A percentile compares a stretch with the other conserved stretches of the same genome.
phyloP scores from a whole-genome alignment of 306 rosid genomes.

The Leucaena leucocephala region DNA sequence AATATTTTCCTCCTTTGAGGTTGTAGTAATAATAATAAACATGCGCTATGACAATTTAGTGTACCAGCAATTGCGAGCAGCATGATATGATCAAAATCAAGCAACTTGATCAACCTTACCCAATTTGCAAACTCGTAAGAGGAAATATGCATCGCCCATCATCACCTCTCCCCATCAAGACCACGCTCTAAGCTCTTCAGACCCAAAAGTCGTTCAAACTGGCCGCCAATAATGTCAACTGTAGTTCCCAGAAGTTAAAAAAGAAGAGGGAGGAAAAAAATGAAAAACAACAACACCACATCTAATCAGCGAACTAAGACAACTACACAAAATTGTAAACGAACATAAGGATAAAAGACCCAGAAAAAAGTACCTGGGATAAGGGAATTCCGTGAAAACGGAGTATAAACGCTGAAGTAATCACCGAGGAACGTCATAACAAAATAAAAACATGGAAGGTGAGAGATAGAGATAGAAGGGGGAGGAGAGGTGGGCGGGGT shows the following conservation, averaged over 20 bases:
- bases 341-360: neutral
- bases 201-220: slow-evolving; percentile 31
- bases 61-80: neutral
- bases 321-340: slow-evolving; percentile 5
- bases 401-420: slow-evolving; percentile 33
- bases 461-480: neutral
- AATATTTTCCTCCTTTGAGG: neutral
- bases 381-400: slow-evolving; percentile 46
- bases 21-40: neutral
- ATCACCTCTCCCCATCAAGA: slow-evolving; percentile 66
- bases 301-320: slow-evolving; percentile 5
- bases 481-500: too few relatives aligned
- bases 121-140: slow-evolving; percentile 83
- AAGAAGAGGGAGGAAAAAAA: neutral
- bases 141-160: slow-evolving; percentile 65
- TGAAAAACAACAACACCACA: neutral
- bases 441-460: neutral
- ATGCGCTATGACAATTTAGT: neutral
- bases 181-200: slow-evolving; percentile 18
- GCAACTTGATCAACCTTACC: slow-evolving; percentile 47
- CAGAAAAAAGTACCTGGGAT: slow-evolving; percentile 40
- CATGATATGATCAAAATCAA: neutral
- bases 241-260: slow-evolving; percentile 7
- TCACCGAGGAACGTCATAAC: slow-evolving; percentile 58
- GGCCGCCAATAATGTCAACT: slow-evolving; percentile 48